These are phyloP conservation scores for Tylopilus subfusipes DNA, from an alignment of 768 basidiomycete species.

Conservation along the genomic window DNA sequence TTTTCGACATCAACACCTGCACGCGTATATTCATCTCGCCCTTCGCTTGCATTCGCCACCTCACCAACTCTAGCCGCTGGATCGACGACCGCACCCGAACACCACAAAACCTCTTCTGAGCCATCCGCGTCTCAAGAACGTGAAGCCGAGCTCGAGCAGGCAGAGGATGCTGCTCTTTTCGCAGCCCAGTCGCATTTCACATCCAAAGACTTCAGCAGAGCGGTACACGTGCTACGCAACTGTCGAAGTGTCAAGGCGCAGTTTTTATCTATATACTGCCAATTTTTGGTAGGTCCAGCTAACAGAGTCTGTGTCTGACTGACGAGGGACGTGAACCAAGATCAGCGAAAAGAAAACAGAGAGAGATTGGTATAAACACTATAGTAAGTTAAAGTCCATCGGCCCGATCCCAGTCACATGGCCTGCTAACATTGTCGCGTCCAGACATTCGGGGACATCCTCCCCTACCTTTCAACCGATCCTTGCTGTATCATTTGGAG, in stretches of 20 bases:
- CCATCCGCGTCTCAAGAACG: slow-evolving; percentile 28
- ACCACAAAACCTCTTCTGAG: slow-evolving; percentile 4
- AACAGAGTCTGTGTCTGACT: slow-evolving; percentile 1
- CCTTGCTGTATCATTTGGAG: slow-evolving; percentile 55
- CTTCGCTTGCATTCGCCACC: slow-evolving; percentile 34
- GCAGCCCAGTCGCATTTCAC: slow-evolving; percentile 74
- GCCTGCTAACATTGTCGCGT: slow-evolving; percentile 2
- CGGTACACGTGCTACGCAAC: slow-evolving; percentile 56
- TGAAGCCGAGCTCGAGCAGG: slow-evolving; percentile 47
- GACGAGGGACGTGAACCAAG: slow-evolving; percentile 38
- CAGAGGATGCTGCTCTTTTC: slow-evolving; percentile 71
- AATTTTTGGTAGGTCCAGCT: slow-evolving; percentile 69
- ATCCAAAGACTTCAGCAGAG: slow-evolving; percentile 73
- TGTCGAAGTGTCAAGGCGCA: slow-evolving; percentile 69
- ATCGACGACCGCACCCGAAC: slow-evolving; percentile 28
- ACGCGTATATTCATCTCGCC: slow-evolving; percentile 41
- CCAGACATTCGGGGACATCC: slow-evolving; percentile 70
- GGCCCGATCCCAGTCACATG: neutral
- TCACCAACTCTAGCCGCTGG: slow-evolving; percentile 29
- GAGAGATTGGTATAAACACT: slow-evolving; percentile 80
- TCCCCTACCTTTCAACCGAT: slow-evolving; percentile 59
- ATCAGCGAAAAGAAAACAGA: slow-evolving; percentile 79
- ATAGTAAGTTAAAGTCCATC: slow-evolving; percentile 46
- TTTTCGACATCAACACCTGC: slow-evolving; percentile 64
- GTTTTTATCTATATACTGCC: slow-evolving; percentile 78